Evolutionary conservation across 2,329 filamentous ascomycete genomes (phyloP).

Genomic region (Monilinia fructigena): DNA sequence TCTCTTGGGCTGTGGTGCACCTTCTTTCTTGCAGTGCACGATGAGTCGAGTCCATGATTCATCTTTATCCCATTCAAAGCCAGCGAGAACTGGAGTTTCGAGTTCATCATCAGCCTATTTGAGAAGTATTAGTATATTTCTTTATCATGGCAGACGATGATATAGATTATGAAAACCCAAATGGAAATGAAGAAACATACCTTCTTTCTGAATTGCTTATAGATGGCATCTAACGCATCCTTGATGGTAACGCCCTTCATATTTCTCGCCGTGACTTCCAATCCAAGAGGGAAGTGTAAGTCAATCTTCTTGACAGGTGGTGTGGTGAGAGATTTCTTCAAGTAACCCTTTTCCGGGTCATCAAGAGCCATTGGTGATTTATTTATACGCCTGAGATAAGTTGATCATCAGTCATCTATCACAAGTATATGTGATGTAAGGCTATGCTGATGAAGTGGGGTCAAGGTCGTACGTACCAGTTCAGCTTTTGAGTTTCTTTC

Average conservation of each 20-base stretch:
- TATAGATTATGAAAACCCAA: neutral
- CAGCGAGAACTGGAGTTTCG: conserved; percentile 80
- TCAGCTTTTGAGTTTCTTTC: conserved; percentile 80
- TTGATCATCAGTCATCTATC: conserved; percentile 26
- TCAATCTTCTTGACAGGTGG: conserved; percentile 93
- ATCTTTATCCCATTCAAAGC: conserved; percentile 95
- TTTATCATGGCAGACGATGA: conserved; percentile 21
- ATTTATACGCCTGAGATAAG: conserved; percentile 84
- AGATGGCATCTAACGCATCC: conserved; percentile 90
- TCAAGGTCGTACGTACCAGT: conserved; percentile 65
- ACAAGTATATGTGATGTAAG: neutral
- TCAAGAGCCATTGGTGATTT: conserved; percentile 75
- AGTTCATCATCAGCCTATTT: conserved; percentile 84
- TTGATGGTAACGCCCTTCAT: conserved; percentile 95
- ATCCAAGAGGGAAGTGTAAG: conserved; percentile 83
- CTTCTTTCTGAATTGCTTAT: conserved; percentile 97
- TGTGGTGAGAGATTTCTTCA: conserved; percentile 76
- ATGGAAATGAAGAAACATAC: conserved; percentile 46
- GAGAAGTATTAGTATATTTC: conserved; percentile 29
- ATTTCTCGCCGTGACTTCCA: conserved; percentile 86
- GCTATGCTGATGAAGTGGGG: neutral
- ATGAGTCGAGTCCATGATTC: conserved; percentile 85
- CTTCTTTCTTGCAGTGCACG: conserved; percentile 78
- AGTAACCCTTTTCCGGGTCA: conserved; percentile 65
- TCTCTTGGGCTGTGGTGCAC: conserved; percentile 60